phyloP scores from a whole-genome alignment of 805 yeast species.

The Zygoascus flipseniorum region DNA sequence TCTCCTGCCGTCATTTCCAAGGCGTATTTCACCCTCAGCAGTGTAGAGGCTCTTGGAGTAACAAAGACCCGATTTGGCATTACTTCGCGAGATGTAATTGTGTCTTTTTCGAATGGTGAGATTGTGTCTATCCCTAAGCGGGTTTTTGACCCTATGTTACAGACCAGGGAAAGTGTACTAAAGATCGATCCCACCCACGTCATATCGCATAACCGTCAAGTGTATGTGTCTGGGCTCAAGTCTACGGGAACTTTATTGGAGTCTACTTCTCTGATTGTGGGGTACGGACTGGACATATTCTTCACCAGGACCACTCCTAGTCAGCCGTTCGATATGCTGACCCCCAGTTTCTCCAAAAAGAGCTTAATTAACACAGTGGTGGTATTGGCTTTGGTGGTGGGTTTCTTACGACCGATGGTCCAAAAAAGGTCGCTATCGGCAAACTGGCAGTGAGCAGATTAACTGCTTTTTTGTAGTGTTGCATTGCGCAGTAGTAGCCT shows the following conservation, averaged over 20 bases:
- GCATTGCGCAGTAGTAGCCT: too few species aligned
- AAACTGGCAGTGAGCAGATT: conserved; percentile 9
- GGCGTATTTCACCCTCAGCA: conserved; percentile 55
- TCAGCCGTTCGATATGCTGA: conserved; percentile 69
- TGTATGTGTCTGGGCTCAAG: conserved; percentile 31
- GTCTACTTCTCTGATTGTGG: conserved; percentile 60
- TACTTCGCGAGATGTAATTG: conserved; percentile 55
- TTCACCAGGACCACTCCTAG: conserved; percentile 77
- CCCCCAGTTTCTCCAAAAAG: conserved; percentile 55
- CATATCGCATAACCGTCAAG: conserved; percentile 43
- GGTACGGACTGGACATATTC: conserved; percentile 56
- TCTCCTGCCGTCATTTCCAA: conserved; percentile 45
- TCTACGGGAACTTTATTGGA: conserved; percentile 65
- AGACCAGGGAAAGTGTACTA: conserved; percentile 40
- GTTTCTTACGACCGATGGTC: conserved; percentile 16
- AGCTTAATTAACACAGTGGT: conserved; percentile 55
- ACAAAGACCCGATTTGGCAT: conserved; percentile 59
- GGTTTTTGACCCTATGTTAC: conserved; percentile 60
- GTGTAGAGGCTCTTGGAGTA: conserved; percentile 42
- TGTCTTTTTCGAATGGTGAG: conserved; percentile 52
- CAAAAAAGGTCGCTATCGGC: conserved; percentile 4
- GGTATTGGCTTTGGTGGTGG: conserved; percentile 28
- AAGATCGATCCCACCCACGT: conserved; percentile 40
- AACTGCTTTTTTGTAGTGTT: background rate
- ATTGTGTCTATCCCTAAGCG: conserved; percentile 63